Base-by-base conservation (phyloP, 352 stramenopile genomes). In the Phytopythium aichiense region DNA sequence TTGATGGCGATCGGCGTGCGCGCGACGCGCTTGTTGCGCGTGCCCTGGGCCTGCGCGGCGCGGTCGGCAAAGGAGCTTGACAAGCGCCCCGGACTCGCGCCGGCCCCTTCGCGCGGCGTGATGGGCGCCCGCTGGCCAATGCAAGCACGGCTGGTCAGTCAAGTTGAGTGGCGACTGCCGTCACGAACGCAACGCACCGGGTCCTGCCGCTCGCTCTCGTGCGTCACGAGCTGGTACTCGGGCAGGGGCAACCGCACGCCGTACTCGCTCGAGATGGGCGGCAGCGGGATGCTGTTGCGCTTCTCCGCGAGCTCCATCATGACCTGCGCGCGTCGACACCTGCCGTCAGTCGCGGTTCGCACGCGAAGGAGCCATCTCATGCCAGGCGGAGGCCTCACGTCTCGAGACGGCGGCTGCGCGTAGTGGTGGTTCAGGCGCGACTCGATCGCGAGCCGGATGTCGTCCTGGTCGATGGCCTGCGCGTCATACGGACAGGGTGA, bases 291-390 rank as follows among this genome's bases (percentile, higher is more conserved):
- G 42, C 71, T 74, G 62, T 95, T 95, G 58, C 84, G 79, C 67
- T 94, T 93, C 33, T 95, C 81, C 3, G 87, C 87, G 43, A 95
- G 61, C 66, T 95, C 87, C 83, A 95, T 92, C 72, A 89, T 90
- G 37, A 95, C 56, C 84, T 94, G 56, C 4, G 1, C 18, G 30
- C 9, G 35, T 40, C 35, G 35, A 4, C 35, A 40, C 9, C 12
- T 15, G 35, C 12, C 33, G 37, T 58, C 37, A 66, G 33, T 40
- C 40, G 42, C 15, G 46, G 25, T n/a, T 40, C 13, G 50, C 35
- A 25, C 52, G 61, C 35, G 33, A 23, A 40, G 12, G 35, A 4
- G 28, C 0, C 4, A 7, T 31, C 28, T 31, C 35, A 15, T 11
- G 35, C 35, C 12, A 40, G 33, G 20, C 8, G 18, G 28, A 7